Conservation (phyloP, 768 basidiomycete genomes). For the Rhizopogon vinicolor region DNA sequence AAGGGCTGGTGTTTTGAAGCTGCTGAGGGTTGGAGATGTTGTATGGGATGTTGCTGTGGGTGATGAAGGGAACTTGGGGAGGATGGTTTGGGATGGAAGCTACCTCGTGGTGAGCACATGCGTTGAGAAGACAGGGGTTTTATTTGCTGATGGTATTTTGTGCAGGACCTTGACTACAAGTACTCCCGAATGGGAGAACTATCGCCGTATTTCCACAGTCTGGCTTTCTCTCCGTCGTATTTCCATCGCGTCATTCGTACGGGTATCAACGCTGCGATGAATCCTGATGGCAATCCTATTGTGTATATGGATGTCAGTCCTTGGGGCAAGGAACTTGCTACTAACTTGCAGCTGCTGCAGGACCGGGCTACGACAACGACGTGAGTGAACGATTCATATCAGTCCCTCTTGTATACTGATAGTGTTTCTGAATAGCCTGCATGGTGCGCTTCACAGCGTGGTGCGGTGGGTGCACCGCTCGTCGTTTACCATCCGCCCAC, state of each 20-base stretch:
- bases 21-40: slow-evolving; percentile 74
- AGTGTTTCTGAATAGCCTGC: slow-evolving; percentile 47
- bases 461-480: slow-evolving; percentile 85
- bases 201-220: slow-evolving; percentile 72
- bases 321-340: slow-evolving; percentile 75
- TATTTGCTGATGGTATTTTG: slow-evolving; percentile 10
- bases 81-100: slow-evolving; percentile 84
- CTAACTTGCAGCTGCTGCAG: slow-evolving; percentile 71
- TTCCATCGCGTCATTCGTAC: slow-evolving; percentile 83
- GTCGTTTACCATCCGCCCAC: slow-evolving; percentile 62
- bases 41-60: slow-evolving; percentile 86
- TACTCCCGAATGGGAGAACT: slow-evolving; percentile 74
- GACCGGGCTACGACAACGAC: slow-evolving; percentile 77
- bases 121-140: slow-evolving; percentile 11
- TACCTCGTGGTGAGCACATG: slow-evolving; percentile 66
- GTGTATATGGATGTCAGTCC: slow-evolving; percentile 70
- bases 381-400: slow-evolving; percentile 40
- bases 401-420: neutral
- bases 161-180: slow-evolving; percentile 80
- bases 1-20: slow-evolving; percentile 54
- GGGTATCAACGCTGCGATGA: slow-evolving; percentile 23
- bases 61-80: slow-evolving; percentile 82
- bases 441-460: slow-evolving; percentile 74
- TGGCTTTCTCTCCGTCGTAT: slow-evolving; percentile 84
- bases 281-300: slow-evolving; percentile 54